Evolutionary conservation across 371 early-diverging fungal genomes (phyloP).

Genomic region (Coemansia sp.): DNA sequence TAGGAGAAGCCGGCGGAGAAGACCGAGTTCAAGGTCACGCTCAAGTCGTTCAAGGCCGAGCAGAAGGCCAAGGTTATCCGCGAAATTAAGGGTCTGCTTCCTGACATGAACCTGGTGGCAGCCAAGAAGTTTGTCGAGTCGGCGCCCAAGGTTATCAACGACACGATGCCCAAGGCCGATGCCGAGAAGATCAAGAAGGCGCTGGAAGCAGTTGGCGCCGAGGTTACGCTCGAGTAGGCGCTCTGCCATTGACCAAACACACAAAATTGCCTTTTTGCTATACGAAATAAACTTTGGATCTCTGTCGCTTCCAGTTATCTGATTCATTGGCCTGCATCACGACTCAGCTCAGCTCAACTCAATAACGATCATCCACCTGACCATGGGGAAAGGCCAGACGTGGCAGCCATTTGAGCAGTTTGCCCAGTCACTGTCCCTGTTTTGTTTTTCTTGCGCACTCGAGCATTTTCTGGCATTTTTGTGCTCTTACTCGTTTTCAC

Average conservation of each 20-base stretch:
- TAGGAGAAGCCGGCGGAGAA: conserved; percentile 66
- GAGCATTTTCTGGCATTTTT: background rate
- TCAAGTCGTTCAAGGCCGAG: conserved; percentile 93
- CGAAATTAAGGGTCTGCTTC: conserved; percentile 92
- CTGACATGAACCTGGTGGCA: conserved; percentile 93
- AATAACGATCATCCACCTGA: no score
- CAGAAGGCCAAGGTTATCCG: conserved; percentile 97
- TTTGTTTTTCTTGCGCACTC: background rate
- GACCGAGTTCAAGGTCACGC: conserved; percentile 91
- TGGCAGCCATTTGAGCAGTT: no score
- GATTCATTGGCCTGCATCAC: no score
- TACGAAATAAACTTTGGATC: no score
- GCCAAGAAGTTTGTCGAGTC: conserved; percentile 99
- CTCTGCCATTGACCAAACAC: background rate
- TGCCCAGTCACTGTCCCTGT: no score
- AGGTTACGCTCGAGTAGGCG: conserved; percentile 84
- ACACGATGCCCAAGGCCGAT: conserved; percentile 90
- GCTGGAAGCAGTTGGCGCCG: conserved; percentile 92
- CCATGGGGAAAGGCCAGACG: no score
- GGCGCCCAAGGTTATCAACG: conserved; percentile 94
- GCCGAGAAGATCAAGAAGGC: conserved; percentile 96
- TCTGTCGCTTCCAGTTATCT: no score
- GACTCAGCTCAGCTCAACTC: no score
- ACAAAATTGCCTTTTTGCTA: no score
- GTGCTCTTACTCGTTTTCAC: background rate